A percentile compares a stretch with the other conserved stretches of the same genome.
phyloP scores from a whole-genome alignment of 2,329 filamentous ascomycete genomes.

The Botrytis byssoidea region DNA sequence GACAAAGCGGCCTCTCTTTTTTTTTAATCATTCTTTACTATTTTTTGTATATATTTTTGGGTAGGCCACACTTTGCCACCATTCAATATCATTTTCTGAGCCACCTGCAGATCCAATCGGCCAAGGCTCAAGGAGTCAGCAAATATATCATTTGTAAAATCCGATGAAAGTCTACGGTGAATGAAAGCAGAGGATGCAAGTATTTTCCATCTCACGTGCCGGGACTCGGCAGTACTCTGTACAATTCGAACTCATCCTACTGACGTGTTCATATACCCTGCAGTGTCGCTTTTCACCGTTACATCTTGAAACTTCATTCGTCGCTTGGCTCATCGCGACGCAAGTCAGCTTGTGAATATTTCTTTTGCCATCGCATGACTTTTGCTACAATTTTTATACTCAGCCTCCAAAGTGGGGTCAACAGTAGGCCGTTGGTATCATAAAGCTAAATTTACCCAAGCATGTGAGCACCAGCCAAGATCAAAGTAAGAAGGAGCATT shows the following conservation, averaged over 20 bases:
- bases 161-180: neutral
- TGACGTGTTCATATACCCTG: neutral
- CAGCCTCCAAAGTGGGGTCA: neutral
- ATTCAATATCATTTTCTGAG: neutral
- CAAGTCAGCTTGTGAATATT: neutral
- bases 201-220: neutral
- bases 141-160: neutral
- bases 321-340: neutral
- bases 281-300: neutral
- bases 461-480: neutral
- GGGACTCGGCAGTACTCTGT: neutral
- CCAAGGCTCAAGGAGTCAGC: neutral
- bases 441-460: neutral
- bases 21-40: neutral
- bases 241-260: neutral
- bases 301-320: neutral
- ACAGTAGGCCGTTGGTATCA: neutral
- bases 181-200: neutral
- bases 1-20: neutral
- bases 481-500: neutral
- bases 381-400: neutral
- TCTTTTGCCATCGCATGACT: neutral
- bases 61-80: neutral
- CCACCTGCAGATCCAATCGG: neutral
- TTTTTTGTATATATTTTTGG: neutral